Conservation (phyloP, 139 green algal species). For the Chlorella sp. region DNA sequence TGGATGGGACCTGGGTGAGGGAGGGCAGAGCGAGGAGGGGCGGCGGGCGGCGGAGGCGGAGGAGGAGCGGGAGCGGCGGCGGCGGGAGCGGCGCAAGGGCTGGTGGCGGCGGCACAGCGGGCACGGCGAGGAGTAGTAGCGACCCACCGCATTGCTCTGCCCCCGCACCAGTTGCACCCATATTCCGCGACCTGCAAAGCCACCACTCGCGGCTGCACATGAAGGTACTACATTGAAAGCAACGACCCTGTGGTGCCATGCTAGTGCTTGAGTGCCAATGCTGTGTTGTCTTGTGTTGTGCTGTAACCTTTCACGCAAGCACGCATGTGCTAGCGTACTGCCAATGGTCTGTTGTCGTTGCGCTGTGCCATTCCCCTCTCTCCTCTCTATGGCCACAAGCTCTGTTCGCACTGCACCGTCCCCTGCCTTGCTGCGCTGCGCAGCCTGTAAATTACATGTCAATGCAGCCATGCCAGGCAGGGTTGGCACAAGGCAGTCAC, state of each 20-base stretch:
- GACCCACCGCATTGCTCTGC: neutral
- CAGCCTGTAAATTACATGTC: neutral
- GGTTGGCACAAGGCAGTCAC: neutral
- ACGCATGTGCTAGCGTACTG: too few species aligned
- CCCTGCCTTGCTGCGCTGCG: neutral
- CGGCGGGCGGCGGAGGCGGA: neutral
- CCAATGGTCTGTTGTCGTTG: neutral
- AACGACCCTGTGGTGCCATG: too few species aligned
- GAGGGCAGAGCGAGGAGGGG: neutral
- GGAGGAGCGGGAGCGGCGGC: slow-evolving; percentile 1
- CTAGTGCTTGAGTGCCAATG: neutral
- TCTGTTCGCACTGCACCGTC: neutral
- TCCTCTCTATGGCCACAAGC: neutral
- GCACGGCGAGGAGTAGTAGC: neutral
- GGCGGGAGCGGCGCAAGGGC: neutral
- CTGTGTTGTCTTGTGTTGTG: neutral
- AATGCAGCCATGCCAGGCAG: neutral
- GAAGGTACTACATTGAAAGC: too few species aligned
- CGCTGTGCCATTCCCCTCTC: neutral
- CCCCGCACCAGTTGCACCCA: neutral
- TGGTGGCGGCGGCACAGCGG: slow-evolving; percentile 5
- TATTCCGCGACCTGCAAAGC: too few species aligned
- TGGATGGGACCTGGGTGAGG: neutral
- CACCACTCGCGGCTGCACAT: too few species aligned
- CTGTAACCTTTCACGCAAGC: too few species aligned